Evolutionary conservation across 192 early-diverging fungal species (phyloP), one percentile per base, ranked within the genome.

Genomic region (Coemansia sp.): DNA sequence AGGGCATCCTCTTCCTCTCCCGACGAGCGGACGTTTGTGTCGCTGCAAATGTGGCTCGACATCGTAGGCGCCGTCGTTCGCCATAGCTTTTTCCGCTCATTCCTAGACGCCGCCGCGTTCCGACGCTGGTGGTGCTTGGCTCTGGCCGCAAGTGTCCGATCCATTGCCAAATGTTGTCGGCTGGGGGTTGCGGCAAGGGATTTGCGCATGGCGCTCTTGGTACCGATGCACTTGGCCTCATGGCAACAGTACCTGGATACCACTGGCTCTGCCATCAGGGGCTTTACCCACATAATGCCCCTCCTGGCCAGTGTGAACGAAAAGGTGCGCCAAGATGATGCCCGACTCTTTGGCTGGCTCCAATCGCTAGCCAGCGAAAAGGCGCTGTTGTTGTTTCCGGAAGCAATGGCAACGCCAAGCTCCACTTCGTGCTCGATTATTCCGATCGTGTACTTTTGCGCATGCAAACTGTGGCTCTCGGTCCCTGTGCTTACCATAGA

Each of bases 41-140:
- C 66, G 1, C 43, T 53, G 46, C 78, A 80, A 45, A 68, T 75
- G n/a, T 80, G 78, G 78, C 72, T 75, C 7, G 78, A 80, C 23
- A 68, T 75, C 62, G 63, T 68, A 4, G 78, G 78, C 14, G 56
- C 45, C 20, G 49, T 72, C 35, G 68, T 66, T 20, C 53, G 72
- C 0, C 78, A 80, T 48, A 80, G 72, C 43, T 45, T 75, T n/a
- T 72, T 80, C 35, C 68, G 78, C n/a, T 60, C 59, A 6, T 62
- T 68, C 56, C 30, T 68, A 2, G 58, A 67, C 5, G 23, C 62
- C 1, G 34, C 43, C 6, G 39, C 21, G 14, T 68, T 75, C 53
- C 36, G 23, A 18, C 30, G 15, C 9, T 80, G 78, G 78, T 80
- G 78, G 78, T 18, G 57, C 30, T 48, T 80, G 20, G 72, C 72